Conservation (phyloP, 2,329 filamentous ascomycete genomes). For the Aaosphaeria pasadenensis region DNA sequence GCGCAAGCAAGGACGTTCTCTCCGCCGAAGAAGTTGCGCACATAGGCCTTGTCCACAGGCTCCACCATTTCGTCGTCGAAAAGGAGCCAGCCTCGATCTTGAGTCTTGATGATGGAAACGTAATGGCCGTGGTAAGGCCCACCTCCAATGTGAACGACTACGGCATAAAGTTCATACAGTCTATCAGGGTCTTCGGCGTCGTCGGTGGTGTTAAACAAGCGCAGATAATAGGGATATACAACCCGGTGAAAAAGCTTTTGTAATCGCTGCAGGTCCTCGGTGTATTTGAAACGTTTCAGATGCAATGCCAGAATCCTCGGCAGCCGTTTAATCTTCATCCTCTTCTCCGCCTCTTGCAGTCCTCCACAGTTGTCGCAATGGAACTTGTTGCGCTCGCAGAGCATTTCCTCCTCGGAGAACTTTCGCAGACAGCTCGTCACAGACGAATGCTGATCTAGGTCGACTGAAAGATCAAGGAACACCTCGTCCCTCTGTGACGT, state of each 20-base stretch:
- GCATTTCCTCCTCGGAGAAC: slow-evolving; percentile 95
- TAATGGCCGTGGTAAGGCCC: slow-evolving; percentile 98
- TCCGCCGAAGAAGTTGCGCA: slow-evolving; percentile 95
- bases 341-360: slow-evolving; percentile 94
- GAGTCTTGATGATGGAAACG: slow-evolving; percentile 95
- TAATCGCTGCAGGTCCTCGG: slow-evolving; percentile 86
- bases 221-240: slow-evolving; percentile 93
- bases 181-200: slow-evolving; percentile 91
- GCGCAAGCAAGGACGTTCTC: slow-evolving; percentile 81
- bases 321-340: slow-evolving; percentile 97
- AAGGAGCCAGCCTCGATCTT: slow-evolving; percentile 90
- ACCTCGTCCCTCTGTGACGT: slow-evolving; percentile 93
- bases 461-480: slow-evolving; percentile 93
- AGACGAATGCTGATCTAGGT: slow-evolving; percentile 90
- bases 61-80: slow-evolving; percentile 99
- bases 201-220: slow-evolving; percentile 96
- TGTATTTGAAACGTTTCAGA: slow-evolving; percentile 97
- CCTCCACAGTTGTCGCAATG: slow-evolving; percentile 97
- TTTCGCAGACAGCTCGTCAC: slow-evolving; percentile 93
- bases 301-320: slow-evolving; percentile 90
- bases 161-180: slow-evolving; percentile 93
- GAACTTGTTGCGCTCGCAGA: slow-evolving; percentile 98
- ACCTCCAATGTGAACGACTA: slow-evolving; percentile 94
- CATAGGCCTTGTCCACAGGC: slow-evolving; percentile 93
- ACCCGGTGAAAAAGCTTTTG: slow-evolving; percentile 97